Evolutionary conservation across 2,329 filamentous ascomycete genomes (phyloP), one percentile per base, ranked within the genome.

Genomic region (Dactylonectria macrodidyma): DNA sequence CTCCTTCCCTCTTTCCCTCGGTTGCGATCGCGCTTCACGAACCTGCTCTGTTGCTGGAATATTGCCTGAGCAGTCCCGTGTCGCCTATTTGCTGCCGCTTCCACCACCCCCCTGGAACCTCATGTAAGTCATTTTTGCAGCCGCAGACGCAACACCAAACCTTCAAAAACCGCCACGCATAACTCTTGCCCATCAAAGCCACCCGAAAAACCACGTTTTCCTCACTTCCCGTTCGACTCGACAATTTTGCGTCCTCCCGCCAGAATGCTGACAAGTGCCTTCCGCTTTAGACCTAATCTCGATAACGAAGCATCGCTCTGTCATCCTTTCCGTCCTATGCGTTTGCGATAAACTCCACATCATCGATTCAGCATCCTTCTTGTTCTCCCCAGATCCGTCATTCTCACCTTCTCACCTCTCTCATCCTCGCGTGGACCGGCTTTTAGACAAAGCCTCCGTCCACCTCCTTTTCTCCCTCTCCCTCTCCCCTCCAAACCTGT

Each of bases 1-100:
- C 56, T 47, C 60, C 64, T 61, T 56, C 26, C 54, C 24, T 59
- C 41, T 24, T 47, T 68, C 26, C 61, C 55, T 69, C 5, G 33
- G 19, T 52, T 62, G 62, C 71, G 67, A 63, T 61, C 70, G 67
- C 70, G 52, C 72, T 47, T 70, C 71, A 73, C 68, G 67, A 60
- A 60, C 44, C 55, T 71, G 73, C 72, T 78, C 71, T 75, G 78
- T 81, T 81, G 80, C 80, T 81, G 80, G 78, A 81, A 81, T 80
- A 81, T 80, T 80, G 80, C 80, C 77, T 75, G 74, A 77, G 77
- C 73, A 58, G 65, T 57, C 66, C 66, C 54, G 69, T 73, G 69
- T 69, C 60, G 71, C 63, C 69, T 57, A 58, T 65, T 70, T 70
- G 68, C 67, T 59, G n/a, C 24, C 38, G 33, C 33, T n/a, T 41